Percentiles rank a stretch among this genome's conserved stretches.
These are phyloP conservation scores for Penicillium macrosclerotiorum DNA, from an alignment of 495 filamentous ascomycete genomes.

Conservation along the genomic window DNA sequence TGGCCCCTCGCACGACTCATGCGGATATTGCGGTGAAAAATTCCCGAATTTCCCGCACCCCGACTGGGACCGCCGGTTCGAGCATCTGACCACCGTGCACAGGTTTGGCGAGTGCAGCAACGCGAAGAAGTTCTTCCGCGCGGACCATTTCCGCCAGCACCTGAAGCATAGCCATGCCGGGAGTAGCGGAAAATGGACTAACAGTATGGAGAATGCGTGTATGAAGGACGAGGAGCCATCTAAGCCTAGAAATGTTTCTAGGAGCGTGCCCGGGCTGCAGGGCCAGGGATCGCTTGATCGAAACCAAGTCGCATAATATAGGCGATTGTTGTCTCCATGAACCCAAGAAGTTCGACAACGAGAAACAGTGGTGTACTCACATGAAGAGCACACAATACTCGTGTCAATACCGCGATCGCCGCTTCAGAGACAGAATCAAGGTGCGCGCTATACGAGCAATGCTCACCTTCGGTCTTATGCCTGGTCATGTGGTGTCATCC, in stretches of 20 bases:
- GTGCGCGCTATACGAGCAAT: too few species aligned
- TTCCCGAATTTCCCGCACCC: conserved; percentile 68
- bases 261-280: conserved; percentile 3
- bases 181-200: conserved; percentile 98
- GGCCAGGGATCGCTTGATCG: conserved; percentile 27
- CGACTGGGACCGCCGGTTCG: conserved; percentile 82
- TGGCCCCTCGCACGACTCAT: conserved; percentile 63
- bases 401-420: too few species aligned
- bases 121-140: conserved; percentile 95
- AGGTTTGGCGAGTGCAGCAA: conserved; percentile 99
- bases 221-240: conserved; percentile 83
- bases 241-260: conserved; percentile 29
- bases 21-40: conserved; percentile 94
- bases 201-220: conserved; percentile 93
- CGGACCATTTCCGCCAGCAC: conserved; percentile 97
- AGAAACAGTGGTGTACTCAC: too few species aligned
- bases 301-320: too few species aligned
- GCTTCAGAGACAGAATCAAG: too few species aligned
- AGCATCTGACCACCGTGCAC: conserved; percentile 85
- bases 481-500: too few species aligned
- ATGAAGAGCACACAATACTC: too few species aligned
- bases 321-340: too few species aligned
- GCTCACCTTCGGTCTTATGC: too few species aligned
- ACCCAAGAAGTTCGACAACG: too few species aligned
- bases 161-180: conserved; percentile 97